These are phyloP conservation scores for Zizania palustris DNA, from an alignment of 202 grass and related monocot species.

Conservation along the genomic window DNA sequence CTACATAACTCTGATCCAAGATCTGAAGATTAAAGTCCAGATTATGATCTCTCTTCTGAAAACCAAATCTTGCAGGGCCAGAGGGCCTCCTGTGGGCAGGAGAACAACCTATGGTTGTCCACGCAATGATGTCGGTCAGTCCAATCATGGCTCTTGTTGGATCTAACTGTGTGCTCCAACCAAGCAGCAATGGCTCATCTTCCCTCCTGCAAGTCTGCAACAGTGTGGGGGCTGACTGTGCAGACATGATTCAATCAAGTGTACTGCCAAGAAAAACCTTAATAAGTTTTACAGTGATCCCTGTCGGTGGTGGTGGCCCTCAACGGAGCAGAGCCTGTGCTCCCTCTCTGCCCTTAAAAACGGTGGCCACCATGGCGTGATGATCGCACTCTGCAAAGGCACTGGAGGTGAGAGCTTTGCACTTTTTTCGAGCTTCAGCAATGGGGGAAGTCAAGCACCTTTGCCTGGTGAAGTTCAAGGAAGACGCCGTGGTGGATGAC, in stretches of 20 bases:
- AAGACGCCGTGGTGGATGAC: slow-evolving; percentile 58
- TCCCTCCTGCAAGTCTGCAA: background rate
- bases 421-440: background rate
- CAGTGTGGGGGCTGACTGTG: background rate
- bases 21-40: background rate
- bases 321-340: slow-evolving; percentile 6
- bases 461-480: slow-evolving; percentile 69
- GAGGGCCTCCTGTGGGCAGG: background rate
- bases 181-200: slow-evolving; percentile 12
- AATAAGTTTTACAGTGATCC: slow-evolving; percentile 23
- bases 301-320: slow-evolving; percentile 45
- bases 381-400: slow-evolving; percentile 30
- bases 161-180: slow-evolving; percentile 36
- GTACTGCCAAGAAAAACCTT: background rate
- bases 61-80: background rate
- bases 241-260: slow-evolving; percentile 41
- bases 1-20: background rate
- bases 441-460: slow-evolving; percentile 76
- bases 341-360: slow-evolving; percentile 26
- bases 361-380: slow-evolving; percentile 27
- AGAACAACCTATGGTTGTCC: slow-evolving; percentile 7
- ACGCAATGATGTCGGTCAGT: background rate
- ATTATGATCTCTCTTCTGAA: background rate
- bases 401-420: background rate
- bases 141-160: slow-evolving; percentile 22